phyloP scores from a whole-genome alignment of 306 rosid species.

The Cicer pinnatifidum region DNA sequence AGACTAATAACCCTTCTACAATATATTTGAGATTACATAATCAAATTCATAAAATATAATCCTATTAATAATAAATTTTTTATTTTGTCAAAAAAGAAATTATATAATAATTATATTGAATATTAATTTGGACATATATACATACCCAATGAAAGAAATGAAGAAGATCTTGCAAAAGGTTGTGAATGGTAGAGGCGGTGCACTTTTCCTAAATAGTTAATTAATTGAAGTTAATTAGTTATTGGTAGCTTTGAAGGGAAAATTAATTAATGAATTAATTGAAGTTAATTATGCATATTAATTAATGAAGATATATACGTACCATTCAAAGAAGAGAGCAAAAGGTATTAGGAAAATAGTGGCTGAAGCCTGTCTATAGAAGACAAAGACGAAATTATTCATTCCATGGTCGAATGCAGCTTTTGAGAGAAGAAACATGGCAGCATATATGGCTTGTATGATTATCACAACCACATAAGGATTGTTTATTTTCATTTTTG shows the following conservation, averaged over 20 bases:
- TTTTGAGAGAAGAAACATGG: constrained; percentile 67
- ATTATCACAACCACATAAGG: constrained; percentile 54
- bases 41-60: too few species aligned
- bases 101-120: too few species aligned
- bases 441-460: constrained; percentile 69
- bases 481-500: constrained; percentile 43
- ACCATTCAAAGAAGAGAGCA: constrained; percentile 67
- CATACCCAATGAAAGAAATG: constrained; percentile 79
- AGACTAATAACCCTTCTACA: too few species aligned
- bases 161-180: constrained; percentile 76
- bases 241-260: not conserved
- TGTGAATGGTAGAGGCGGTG: constrained; percentile 60
- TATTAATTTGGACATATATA: constrained; percentile 43
- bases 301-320: not conserved
- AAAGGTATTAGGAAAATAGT: constrained; percentile 63
- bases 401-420: constrained; percentile 84
- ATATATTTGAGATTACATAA: too few species aligned
- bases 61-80: too few species aligned
- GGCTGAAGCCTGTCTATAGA: constrained; percentile 74
- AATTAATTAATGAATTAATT: not conserved
- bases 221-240: not conserved
- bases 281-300: not conserved
- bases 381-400: constrained; percentile 73
- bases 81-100: too few species aligned
- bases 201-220: constrained; percentile 54